Conservation (phyloP, 2,329 filamentous ascomycete genomes). For the Neofusicoccum ribis region DNA sequence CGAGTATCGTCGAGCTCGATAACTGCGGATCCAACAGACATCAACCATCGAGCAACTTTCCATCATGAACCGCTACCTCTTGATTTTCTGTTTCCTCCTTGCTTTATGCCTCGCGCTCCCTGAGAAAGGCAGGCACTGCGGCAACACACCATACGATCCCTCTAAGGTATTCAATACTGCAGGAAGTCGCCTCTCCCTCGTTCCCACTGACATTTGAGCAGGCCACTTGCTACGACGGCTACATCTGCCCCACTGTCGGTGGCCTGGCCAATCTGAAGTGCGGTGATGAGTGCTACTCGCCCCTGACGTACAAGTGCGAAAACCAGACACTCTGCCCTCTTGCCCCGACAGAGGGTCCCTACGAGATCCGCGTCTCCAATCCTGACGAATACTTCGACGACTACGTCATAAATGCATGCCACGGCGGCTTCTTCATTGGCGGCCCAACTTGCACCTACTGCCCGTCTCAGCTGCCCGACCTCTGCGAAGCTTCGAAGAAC, state of each 20-base stretch:
- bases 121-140: neutral
- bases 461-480: neutral
- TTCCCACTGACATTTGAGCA: neutral
- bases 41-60: neutral
- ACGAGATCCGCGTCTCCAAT: neutral
- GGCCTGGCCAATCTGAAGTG: conserved; percentile 33
- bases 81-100: neutral
- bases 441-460: neutral
- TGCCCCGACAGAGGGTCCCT: neutral
- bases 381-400: neutral
- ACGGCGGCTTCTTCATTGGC: neutral
- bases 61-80: neutral
- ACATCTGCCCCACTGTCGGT: conserved; percentile 18
- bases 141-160: neutral
- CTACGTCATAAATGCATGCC: neutral
- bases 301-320: neutral
- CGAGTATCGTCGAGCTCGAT: neutral
- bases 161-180: neutral
- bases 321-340: neutral
- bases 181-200: too few relatives aligned
- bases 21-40: neutral
- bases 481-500: neutral
- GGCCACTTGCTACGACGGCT: neutral
- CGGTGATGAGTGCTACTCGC: conserved; percentile 36
- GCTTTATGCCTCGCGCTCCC: neutral